These are phyloP conservation scores for Penicillium desertorum DNA, from an alignment of 495 filamentous ascomycete species.

Conservation along the genomic window DNA sequence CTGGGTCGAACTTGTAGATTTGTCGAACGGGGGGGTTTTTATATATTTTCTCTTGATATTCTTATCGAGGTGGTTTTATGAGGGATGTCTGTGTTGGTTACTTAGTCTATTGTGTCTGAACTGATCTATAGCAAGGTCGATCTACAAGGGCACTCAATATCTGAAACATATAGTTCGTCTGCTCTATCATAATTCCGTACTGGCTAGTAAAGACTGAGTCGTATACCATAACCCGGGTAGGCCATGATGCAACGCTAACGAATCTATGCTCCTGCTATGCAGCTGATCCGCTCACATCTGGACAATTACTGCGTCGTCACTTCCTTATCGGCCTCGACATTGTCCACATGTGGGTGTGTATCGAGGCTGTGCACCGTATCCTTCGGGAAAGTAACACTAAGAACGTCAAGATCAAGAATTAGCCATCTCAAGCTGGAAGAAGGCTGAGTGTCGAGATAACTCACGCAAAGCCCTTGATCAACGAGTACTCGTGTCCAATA, in stretches of 20 bases:
- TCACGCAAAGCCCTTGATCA: conserved; percentile 16
- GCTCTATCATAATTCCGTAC: background rate
- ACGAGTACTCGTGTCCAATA: conserved; percentile 3
- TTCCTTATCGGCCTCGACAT: background rate
- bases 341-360: conserved; percentile 5
- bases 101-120: background rate
- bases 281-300: background rate
- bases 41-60: conserved; percentile 4
- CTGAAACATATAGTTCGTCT: background rate
- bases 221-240: background rate
- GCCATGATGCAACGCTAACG: background rate
- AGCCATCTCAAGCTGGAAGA: background rate
- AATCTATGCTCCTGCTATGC: background rate
- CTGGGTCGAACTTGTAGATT: conserved; percentile 30
- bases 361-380: background rate
- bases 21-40: background rate
- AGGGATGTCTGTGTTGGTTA: background rate
- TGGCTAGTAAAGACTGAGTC: background rate
- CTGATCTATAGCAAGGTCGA: background rate
- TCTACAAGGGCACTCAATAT: background rate
- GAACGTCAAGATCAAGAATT: background rate
- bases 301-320: conserved; percentile 1
- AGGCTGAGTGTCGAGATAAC: background rate
- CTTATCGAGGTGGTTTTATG: background rate
- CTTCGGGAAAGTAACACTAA: conserved; percentile 1